Evolutionary conservation across 2,329 filamentous ascomycete genomes (phyloP).

Genomic region (Neocucurbitaria cava): DNA sequence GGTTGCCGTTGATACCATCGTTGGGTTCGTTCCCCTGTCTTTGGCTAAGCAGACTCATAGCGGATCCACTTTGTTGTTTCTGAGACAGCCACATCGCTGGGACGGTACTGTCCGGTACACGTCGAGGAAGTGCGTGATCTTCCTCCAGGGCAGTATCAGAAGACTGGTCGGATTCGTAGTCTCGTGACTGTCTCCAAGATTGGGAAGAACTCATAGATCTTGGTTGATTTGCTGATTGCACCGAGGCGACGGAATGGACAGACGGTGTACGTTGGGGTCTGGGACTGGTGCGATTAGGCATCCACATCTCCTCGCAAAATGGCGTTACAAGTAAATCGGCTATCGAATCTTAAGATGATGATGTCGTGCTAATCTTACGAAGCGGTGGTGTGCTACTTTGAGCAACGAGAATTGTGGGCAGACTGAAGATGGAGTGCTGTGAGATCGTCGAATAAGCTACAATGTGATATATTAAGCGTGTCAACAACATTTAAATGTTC

Average conservation of each 20-base stretch:
- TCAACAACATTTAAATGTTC: background rate
- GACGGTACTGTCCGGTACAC: constrained; percentile 23
- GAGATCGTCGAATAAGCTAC: background rate
- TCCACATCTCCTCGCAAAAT: constrained; percentile 40
- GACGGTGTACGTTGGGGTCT: constrained; percentile 38
- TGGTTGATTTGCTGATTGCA: constrained; percentile 35
- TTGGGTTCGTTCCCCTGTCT: constrained; percentile 23
- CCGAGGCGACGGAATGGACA: constrained; percentile 39
- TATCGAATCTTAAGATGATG: background rate
- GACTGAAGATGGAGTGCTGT: background rate
- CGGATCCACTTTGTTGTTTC: constrained; percentile 24
- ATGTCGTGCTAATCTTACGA: constrained; percentile 4
- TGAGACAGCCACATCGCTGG: constrained; percentile 38
- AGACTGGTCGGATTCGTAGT: constrained; percentile 43
- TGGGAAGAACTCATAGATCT: constrained; percentile 35
- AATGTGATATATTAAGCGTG: background rate
- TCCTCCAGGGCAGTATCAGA: constrained; percentile 40
- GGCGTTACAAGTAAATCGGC: background rate
- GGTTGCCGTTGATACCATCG: constrained; percentile 17
- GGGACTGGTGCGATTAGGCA: constrained; percentile 33
- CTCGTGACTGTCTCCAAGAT: constrained; percentile 24
- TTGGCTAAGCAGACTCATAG: constrained; percentile 31
- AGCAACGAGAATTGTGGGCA: background rate
- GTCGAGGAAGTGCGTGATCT: constrained; percentile 21
- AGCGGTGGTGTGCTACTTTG: background rate